Base-by-base conservation (phyloP, 2,329 filamentous ascomycete genomes). In the Aspergillus sp. region DNA sequence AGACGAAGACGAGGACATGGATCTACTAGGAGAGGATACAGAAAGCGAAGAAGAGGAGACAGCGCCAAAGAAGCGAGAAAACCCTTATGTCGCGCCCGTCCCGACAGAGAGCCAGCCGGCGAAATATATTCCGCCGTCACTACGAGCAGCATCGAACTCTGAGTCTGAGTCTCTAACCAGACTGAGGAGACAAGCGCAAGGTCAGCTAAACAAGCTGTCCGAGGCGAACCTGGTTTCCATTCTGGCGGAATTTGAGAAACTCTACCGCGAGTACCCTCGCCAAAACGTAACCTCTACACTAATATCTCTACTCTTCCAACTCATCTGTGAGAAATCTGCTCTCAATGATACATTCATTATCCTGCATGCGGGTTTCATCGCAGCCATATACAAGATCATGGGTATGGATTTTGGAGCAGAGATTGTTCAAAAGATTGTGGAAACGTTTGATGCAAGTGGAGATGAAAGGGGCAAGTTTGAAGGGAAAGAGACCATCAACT, bases 381-480 rank as follows among this genome's bases (percentile, higher is more conserved):
- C 93, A 5, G 91, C 92, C 0, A 75, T 96, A 1, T 96, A 96
- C 77, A 96, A 91, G 70, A 82, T 95, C 6, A 83, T 95, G 45
- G 95, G 95, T 5, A 88, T 88, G 13, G 93, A 96, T 67, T 93
- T 98, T 74, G 93, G 91, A 3, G 93, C 93, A 0, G 89, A 96
- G 67, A 81, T 97, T 22, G 79, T 97, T 8, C 90, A 96, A 63
- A 85, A 86, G 37, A 79, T 93, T 6, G 89, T 96, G 15, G 84
- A 89, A 47, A 84, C 87, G 8, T 91, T 98, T 69, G 86, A 89
- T 61, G 79, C 82, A 17, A 80, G 86, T 59, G 89, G 91, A 63
- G 78, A 77, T 61, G 62, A 73, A 53, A 56, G 72, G 71, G 75
- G 75, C 6, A 64, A 68, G 5, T 72, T 71, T 15, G 64, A 71